Percentiles rank a stretch among this genome's conserved stretches.
phyloP scores from a whole-genome alignment of 2,329 filamentous ascomycete species.

The Exophiala calicioides region DNA sequence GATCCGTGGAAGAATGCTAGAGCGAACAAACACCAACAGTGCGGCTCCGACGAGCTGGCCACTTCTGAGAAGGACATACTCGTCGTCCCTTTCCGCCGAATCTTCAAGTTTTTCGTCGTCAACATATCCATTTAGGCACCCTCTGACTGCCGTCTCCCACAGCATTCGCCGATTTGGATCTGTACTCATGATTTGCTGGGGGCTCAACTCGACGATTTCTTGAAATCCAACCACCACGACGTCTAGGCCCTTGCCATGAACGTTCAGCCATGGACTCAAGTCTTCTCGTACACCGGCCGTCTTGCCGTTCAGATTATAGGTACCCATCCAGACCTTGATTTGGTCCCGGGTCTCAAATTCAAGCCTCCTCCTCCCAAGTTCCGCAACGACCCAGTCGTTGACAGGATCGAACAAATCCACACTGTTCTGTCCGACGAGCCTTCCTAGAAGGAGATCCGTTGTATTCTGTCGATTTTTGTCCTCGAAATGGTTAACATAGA shows the following conservation, averaged over 20 bases:
- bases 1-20: slow-evolving; percentile 73
- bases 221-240: slow-evolving; percentile 93
- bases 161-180: slow-evolving; percentile 80
- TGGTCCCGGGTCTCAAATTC: slow-evolving; percentile 75
- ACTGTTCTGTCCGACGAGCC: slow-evolving; percentile 76
- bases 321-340: slow-evolving; percentile 82
- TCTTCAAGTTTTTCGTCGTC: slow-evolving; percentile 56
- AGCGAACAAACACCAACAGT: slow-evolving; percentile 85
- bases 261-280: slow-evolving; percentile 80
- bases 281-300: slow-evolving; percentile 76
- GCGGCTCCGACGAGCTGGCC: slow-evolving; percentile 94
- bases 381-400: slow-evolving; percentile 81
- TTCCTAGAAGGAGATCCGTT: slow-evolving; percentile 87
- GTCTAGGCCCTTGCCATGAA: slow-evolving; percentile 68
- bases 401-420: slow-evolving; percentile 92
- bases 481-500: slow-evolving; percentile 97
- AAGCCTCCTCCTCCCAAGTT: slow-evolving; percentile 64
- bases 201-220: slow-evolving; percentile 96
- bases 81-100: slow-evolving; percentile 60
- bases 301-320: slow-evolving; percentile 92
- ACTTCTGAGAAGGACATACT: slow-evolving; percentile 85
- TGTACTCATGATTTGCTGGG: slow-evolving; percentile 98
- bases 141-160: slow-evolving; percentile 82
- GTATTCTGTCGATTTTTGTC: slow-evolving; percentile 92
- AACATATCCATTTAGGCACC: slow-evolving; percentile 66